Conservation (phyloP, 352 stramenopile species). For the Globisporangium iwayamae region DNA sequence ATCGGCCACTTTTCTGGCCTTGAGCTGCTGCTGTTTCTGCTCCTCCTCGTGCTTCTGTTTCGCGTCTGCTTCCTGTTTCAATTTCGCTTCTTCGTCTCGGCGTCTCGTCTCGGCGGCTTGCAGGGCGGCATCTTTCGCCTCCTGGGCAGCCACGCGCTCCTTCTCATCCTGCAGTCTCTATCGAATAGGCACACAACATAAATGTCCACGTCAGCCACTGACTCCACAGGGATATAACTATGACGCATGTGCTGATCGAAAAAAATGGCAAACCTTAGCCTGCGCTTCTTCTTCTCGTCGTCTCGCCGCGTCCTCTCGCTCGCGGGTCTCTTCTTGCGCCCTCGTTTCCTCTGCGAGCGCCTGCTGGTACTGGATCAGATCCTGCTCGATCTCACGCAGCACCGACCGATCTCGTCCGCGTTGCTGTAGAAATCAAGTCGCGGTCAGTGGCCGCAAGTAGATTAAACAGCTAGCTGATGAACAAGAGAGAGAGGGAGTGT, state of each 20-base stretch:
- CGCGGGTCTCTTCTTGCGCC: constrained; percentile 27
- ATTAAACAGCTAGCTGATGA: too few species aligned
- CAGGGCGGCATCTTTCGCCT: constrained; percentile 16
- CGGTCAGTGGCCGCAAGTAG: too few species aligned
- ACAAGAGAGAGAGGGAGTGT: too few species aligned
- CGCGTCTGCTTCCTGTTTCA: constrained; percentile 21
- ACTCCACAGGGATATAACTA: not conserved
- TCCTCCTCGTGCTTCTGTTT: constrained; percentile 28
- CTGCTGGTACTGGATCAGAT: constrained; percentile 44
- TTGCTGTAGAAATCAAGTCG: constrained; percentile 20
- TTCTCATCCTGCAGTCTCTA: constrained; percentile 28
- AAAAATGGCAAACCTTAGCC: constrained; percentile 25
- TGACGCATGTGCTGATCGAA: not conserved
- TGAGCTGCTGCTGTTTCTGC: constrained; percentile 26
- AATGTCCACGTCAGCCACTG: too few species aligned
- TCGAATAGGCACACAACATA: not conserved
- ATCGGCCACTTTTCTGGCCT: constrained; percentile 29
- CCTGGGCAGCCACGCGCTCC: constrained; percentile 28
- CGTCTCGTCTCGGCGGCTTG: constrained; percentile 17
- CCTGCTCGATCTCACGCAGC: constrained; percentile 43
- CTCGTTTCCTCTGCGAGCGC: constrained; percentile 25
- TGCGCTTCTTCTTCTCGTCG: constrained; percentile 30
- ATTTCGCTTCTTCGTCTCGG: constrained; percentile 22
- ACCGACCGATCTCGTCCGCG: constrained; percentile 31
- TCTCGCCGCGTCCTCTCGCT: constrained; percentile 31